phyloP scores from a whole-genome alignment of 345 rosid genomes.

The Rhizophora apiculata region DNA sequence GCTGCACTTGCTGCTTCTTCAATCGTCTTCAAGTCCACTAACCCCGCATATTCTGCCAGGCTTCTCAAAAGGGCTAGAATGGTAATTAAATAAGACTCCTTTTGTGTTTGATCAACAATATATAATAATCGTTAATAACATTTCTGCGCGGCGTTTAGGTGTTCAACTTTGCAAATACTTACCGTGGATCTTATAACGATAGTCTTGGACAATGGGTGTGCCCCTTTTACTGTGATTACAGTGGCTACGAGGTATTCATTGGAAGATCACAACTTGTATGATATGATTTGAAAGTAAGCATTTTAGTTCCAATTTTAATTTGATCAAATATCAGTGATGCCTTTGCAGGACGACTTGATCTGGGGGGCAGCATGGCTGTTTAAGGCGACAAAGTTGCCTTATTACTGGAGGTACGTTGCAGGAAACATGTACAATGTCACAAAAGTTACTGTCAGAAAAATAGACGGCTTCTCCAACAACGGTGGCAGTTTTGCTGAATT shows the following conservation, averaged over 20 bases:
- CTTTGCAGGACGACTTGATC: conserved; percentile 25
- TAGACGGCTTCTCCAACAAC: conserved; percentile 5
- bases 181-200: conserved; percentile 24
- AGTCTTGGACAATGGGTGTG: conserved; percentile 28
- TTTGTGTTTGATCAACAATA: not conserved
- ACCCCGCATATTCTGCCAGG: conserved; percentile 18
- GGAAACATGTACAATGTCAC: conserved; percentile 29
- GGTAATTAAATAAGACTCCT: not conserved
- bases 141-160: conserved; percentile 1
- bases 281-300: no score
- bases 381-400: conserved; percentile 21
- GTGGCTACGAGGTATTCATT: conserved; percentile 23
- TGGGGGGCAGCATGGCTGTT: conserved; percentile 31
- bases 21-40: conserved; percentile 9
- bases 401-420: conserved; percentile 43
- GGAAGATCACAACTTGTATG: no score
- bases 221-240: conserved; percentile 27
- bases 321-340: no score
- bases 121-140: not conserved
- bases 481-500: conserved; percentile 27
- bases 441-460: not conserved
- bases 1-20: conserved; percentile 29
- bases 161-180: conserved; percentile 21
- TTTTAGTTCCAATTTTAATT: no score
- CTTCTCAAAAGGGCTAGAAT: conserved; percentile 19